Evolutionary conservation across 208 protist species (phyloP).

Genomic region (Leishmania turanica): DNA sequence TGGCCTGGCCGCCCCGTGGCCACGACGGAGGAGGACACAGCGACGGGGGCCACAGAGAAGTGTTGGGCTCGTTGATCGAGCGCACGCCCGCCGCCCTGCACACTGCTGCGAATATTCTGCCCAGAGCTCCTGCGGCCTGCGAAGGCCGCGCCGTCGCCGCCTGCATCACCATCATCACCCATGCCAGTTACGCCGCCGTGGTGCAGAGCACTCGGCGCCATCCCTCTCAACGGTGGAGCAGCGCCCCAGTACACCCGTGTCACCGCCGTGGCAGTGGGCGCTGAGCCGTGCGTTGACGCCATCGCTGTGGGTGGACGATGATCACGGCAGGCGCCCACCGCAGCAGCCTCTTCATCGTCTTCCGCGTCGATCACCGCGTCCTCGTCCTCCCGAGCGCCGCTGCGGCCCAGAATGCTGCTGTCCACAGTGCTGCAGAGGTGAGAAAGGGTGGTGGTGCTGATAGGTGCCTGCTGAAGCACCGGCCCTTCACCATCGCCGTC

Average conservation of each 20-base stretch:
- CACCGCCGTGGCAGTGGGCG: neutral
- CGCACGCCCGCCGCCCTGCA: neutral
- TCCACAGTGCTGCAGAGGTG: neutral
- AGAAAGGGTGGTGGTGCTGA: neutral
- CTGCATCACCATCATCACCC: neutral
- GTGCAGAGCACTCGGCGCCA: neutral
- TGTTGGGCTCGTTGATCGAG: neutral
- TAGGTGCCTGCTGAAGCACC: neutral
- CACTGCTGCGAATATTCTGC: neutral
- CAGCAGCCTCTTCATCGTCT: slow-evolving; percentile 8
- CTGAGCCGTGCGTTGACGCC: neutral
- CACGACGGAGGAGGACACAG: neutral
- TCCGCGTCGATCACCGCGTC: neutral
- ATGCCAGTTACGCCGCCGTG: neutral
- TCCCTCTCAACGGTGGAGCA: neutral
- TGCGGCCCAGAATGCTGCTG: neutral
- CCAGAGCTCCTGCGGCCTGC: neutral
- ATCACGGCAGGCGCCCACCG: neutral
- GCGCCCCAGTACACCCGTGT: slow-evolving; percentile 6
- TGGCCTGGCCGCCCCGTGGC: neutral
- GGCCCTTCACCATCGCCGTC: neutral
- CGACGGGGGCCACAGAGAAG: neutral
- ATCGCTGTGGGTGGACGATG: neutral
- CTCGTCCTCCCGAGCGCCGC: neutral
- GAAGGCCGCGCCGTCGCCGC: neutral